These are phyloP conservation scores for Amanita fuliginea DNA, from an alignment of 768 basidiomycete genomes.

Conservation along the genomic window DNA sequence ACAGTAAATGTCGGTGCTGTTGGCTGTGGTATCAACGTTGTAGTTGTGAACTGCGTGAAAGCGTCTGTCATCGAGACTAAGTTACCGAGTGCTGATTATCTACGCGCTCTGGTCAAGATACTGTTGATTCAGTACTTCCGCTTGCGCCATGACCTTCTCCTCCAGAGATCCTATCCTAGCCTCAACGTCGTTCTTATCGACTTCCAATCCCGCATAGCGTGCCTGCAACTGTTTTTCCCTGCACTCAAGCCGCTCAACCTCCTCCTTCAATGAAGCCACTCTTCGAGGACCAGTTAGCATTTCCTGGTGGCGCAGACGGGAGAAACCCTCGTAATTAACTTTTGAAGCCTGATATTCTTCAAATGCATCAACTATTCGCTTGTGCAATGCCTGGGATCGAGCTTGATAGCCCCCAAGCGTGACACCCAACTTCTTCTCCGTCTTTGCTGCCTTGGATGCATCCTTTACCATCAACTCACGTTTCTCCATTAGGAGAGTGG, in stretches of 20 bases:
- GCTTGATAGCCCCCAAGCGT: conserved; percentile 87
- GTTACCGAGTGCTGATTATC: neutral
- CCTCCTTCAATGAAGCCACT: conserved; percentile 70
- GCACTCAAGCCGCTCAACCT: conserved; percentile 71
- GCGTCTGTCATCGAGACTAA: neutral
- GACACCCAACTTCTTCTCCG: conserved; percentile 84
- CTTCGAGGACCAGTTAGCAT: conserved; percentile 65
- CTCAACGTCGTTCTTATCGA: conserved; percentile 52
- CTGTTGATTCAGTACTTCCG: conserved; percentile 72
- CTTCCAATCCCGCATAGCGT: conserved; percentile 73
- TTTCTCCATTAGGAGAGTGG: conserved; percentile 44
- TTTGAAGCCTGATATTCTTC: conserved; percentile 56
- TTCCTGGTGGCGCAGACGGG: conserved; percentile 63
- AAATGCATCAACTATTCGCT: conserved; percentile 56
- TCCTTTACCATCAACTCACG: conserved; percentile 71
- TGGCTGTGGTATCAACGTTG: neutral
- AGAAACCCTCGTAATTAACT: conserved; percentile 73
- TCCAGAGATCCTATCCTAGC: conserved; percentile 55
- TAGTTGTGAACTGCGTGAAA: conserved; percentile 6
- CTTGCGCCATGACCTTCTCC: conserved; percentile 79
- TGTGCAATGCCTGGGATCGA: conserved; percentile 54
- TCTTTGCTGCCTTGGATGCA: conserved; percentile 69
- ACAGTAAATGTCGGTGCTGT: neutral
- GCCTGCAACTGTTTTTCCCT: conserved; percentile 74
- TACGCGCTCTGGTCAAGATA: conserved; percentile 35